Percentiles rank a stretch among this genome's conserved stretches.
These are phyloP conservation scores for Gymnopilus junonius DNA, from an alignment of 768 basidiomycete species.

Conservation along the genomic window DNA sequence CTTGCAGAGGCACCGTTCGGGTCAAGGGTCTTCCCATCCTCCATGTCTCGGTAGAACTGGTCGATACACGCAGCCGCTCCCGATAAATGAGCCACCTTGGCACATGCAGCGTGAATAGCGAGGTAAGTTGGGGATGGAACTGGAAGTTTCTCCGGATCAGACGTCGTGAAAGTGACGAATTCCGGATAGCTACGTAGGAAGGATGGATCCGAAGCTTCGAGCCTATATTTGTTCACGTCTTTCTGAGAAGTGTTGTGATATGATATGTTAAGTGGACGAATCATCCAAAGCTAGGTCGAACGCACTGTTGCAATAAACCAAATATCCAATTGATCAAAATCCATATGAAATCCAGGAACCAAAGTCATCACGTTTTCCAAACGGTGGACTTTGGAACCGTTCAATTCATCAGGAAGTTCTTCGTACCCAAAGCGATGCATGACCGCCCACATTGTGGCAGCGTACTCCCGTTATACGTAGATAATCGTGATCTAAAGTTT, in stretches of 20 bases:
- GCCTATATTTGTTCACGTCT: conserved; percentile 23
- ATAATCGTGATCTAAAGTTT: conserved; percentile 7
- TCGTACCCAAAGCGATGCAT: conserved; percentile 30
- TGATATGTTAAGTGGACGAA: not conserved
- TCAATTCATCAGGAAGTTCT: conserved; percentile 23
- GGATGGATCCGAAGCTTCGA: conserved; percentile 8
- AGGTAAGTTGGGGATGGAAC: not conserved
- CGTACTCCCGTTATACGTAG: conserved; percentile 25
- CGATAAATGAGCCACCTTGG: conserved; percentile 3
- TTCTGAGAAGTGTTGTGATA: conserved; percentile 9
- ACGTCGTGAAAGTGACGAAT: conserved; percentile 20
- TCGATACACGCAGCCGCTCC: conserved; percentile 31
- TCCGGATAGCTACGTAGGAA: conserved; percentile 17
- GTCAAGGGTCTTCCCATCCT: conserved; percentile 11
- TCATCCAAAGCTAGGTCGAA: not conserved
- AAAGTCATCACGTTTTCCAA: conserved; percentile 38
- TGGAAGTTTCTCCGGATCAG: not conserved
- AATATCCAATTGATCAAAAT: conserved; percentile 30
- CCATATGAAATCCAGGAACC: conserved; percentile 15
- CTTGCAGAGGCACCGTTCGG: conserved; percentile 17
- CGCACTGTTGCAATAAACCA: conserved; percentile 37
- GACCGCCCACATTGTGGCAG: conserved; percentile 28
- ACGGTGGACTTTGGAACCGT: conserved; percentile 32
- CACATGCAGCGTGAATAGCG: conserved; percentile 1
- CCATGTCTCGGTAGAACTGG: conserved; percentile 12